Evolutionary conservation across 441 rosid genomes (phyloP).

Genomic region (Omphalea diandra): DNA sequence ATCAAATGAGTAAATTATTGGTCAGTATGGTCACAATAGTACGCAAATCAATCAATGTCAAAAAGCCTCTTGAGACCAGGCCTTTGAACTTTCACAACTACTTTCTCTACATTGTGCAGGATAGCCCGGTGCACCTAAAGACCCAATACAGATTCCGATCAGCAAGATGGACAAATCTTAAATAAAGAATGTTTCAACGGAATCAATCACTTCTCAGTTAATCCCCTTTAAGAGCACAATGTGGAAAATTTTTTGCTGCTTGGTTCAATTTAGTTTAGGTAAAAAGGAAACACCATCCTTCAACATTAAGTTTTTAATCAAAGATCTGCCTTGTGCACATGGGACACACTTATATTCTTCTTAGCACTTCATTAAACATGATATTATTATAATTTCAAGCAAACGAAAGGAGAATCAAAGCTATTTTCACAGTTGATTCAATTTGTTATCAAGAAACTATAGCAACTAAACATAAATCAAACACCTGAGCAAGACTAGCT

Average conservation of each 20-base stretch:
- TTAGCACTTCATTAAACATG: neutral
- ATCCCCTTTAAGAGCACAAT: neutral
- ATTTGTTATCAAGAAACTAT: neutral
- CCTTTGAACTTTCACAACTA: constrained; percentile 89
- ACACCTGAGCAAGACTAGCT: constrained; percentile 99
- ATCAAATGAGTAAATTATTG: neutral
- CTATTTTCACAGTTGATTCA: neutral
- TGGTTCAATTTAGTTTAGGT: neutral
- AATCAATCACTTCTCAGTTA: neutral
- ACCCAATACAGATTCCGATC: constrained; percentile 29
- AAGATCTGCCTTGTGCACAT: neutral
- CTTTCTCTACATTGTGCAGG: constrained; percentile 85
- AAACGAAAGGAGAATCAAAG: neutral
- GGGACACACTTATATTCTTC: neutral
- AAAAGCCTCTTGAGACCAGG: constrained; percentile 94
- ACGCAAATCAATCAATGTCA: constrained; percentile 88
- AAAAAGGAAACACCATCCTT: neutral
- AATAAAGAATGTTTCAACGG: neutral
- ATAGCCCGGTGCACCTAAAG: constrained; percentile 88
- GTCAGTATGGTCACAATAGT: neutral
- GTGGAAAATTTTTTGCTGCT: neutral
- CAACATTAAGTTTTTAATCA: neutral
- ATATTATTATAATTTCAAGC: neutral
- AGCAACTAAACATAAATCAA: constrained; percentile 32
- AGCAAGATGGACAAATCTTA: neutral